Evolutionary conservation across 2,329 filamentous ascomycete species (phyloP).

Genomic region (Boeremia lycopersici): DNA sequence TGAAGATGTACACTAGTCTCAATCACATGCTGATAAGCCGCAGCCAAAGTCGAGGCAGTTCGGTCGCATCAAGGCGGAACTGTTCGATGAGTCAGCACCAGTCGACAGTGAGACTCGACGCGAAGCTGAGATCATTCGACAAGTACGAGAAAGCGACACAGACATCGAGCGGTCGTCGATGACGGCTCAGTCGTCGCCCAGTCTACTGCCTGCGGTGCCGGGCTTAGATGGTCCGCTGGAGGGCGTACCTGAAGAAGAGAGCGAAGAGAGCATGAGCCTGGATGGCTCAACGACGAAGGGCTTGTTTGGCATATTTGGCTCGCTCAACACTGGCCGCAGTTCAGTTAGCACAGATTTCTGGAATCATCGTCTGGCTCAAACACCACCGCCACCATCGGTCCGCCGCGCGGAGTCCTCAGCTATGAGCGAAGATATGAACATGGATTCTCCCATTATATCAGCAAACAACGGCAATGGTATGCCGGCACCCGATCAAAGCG

Average conservation of each 20-base stretch:
- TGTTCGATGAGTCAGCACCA: slow-evolving; percentile 86
- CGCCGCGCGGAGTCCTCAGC: slow-evolving; percentile 60
- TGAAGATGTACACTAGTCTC: slow-evolving; percentile 10
- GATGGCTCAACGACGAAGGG: slow-evolving; percentile 49
- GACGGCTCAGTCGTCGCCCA: slow-evolving; percentile 73
- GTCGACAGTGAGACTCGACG: slow-evolving; percentile 86
- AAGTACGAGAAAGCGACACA: slow-evolving; percentile 88
- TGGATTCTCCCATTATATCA: slow-evolving; percentile 67
- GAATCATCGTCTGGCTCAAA: slow-evolving; percentile 68
- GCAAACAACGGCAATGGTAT: slow-evolving; percentile 26
- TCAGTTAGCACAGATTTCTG: slow-evolving; percentile 76
- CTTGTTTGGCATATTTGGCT: slow-evolving; percentile 71
- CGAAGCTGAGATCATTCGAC: slow-evolving; percentile 93
- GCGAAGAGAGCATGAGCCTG: slow-evolving; percentile 63
- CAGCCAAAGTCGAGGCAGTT: slow-evolving; percentile 97
- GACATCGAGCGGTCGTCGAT: slow-evolving; percentile 59
- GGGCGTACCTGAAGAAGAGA: slow-evolving; percentile 69
- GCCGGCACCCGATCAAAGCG: slow-evolving; percentile 26
- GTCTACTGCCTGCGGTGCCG: slow-evolving; percentile 61
- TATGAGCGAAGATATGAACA: slow-evolving; percentile 70
- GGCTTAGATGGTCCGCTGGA: slow-evolving; percentile 66
- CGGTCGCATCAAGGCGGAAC: slow-evolving; percentile 85
- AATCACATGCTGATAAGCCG: slow-evolving; percentile 20
- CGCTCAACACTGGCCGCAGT: slow-evolving; percentile 78
- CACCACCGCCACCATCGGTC: slow-evolving; percentile 64